phyloP scores from a whole-genome alignment of 305 asterid species.

The Fraxinus sp. region DNA sequence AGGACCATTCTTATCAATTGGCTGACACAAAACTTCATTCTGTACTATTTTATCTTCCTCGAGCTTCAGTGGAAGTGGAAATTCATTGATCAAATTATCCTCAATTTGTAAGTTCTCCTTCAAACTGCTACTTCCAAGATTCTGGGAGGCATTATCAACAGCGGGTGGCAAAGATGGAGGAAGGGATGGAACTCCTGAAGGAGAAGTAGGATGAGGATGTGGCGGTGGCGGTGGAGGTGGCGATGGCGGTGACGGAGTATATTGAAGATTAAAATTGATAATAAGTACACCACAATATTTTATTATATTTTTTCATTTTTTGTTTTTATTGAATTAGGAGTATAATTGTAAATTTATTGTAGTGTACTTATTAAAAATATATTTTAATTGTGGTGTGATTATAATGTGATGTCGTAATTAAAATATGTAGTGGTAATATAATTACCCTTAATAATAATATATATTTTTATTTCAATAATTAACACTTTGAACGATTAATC shows the following conservation, averaged over 20 bases:
- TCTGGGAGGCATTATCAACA: constrained; percentile 16
- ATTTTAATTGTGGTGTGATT: no score
- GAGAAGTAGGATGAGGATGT: constrained; percentile 30
- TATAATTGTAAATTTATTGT: no score
- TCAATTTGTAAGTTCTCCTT: not conserved
- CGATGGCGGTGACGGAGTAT: constrained; percentile 31
- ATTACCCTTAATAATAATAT: no score
- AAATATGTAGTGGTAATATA: no score
- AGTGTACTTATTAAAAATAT: no score
- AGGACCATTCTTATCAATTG: constrained; percentile 40
- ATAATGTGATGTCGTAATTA: no score
- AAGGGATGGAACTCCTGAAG: constrained; percentile 52
- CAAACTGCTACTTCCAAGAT: constrained; percentile 22
- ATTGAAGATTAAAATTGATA: constrained; percentile 15
- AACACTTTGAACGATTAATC: not conserved
- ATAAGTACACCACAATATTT: no score
- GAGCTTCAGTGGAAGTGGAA: no score
- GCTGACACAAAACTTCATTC: constrained; percentile 32
- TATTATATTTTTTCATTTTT: no score
- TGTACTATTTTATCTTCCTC: not conserved
- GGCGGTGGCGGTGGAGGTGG: constrained; percentile 31
- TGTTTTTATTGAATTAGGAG: no score
- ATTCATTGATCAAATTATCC: no score
- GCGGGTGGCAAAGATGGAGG: constrained; percentile 59
- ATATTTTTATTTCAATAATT: not conserved